phyloP scores from a whole-genome alignment of 176 grass and related monocot genomes.

The Metroxylon sagu region DNA sequence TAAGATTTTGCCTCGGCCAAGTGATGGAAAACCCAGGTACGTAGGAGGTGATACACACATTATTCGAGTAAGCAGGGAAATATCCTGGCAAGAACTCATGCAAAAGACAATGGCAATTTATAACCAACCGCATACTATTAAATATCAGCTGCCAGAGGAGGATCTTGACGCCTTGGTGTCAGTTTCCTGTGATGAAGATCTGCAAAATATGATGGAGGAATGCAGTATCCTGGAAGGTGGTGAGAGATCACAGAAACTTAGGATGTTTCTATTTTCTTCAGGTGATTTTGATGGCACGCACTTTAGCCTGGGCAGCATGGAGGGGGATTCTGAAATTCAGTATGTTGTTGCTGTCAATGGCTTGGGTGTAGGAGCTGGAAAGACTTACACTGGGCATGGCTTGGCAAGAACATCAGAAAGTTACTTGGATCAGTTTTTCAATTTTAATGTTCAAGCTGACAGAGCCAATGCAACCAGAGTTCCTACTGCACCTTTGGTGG shows the following conservation, averaged over 20 bases:
- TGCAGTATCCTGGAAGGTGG: constrained; percentile 51
- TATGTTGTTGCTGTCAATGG: constrained; percentile 90
- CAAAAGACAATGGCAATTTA: constrained; percentile 63
- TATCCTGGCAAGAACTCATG: constrained; percentile 81
- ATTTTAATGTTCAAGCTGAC: constrained; percentile 47
- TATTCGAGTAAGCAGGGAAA: constrained; percentile 58
- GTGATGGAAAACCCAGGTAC: constrained; percentile 90
- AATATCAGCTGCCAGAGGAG: constrained; percentile 85
- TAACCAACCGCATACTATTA: constrained; percentile 65
- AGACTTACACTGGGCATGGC: constrained; percentile 45
- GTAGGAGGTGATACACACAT: constrained; percentile 94
- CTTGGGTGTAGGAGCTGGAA: constrained; percentile 46
- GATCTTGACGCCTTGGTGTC: constrained; percentile 88
- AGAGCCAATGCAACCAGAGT: constrained; percentile 31
- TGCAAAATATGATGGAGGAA: constrained; percentile 93
- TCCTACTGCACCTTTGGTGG: constrained; percentile 13
- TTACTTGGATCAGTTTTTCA: constrained; percentile 65
- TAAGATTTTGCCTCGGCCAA: constrained; percentile 86
- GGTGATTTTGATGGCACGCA: constrained; percentile 63
- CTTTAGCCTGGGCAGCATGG: constrained; percentile 72
- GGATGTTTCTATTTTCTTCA: constrained; percentile 74
- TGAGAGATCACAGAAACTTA: constrained; percentile 73
- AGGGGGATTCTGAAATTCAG: constrained; percentile 80
- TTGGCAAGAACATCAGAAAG: constrained; percentile 39
- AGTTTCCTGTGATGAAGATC: constrained; percentile 73